Base-by-base conservation (phyloP, 1,284 basidiomycete species). In the Apiotrichum sp. region DNA sequence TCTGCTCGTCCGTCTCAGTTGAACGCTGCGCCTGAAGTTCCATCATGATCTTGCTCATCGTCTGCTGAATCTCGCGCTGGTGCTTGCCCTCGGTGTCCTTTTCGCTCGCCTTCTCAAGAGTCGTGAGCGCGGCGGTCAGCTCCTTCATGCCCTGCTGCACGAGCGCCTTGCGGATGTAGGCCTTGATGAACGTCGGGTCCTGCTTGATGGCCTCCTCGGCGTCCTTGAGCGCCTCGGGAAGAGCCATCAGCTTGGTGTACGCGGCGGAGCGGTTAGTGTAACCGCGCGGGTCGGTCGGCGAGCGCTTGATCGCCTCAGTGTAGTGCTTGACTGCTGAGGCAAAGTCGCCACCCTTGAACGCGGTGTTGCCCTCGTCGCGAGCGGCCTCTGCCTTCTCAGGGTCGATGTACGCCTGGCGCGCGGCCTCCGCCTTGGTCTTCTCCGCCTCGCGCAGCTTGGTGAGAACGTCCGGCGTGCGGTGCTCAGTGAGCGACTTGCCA, bases 221-320 rank as follows among this genome's bases (percentile, higher is more conserved):
- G 70, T 99, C 96, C 78, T 98, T 98, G 69, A 98, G 82, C 1
- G 95, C 96, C 75, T 99, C 96, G 9, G 93, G 89, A 22, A 98
- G 78, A 2, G 96, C 96, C 40, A 84, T 83, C 33, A 99, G 84
- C 79, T 98, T 98, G 74, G 88, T 92, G 79, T 98, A 98, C 22
- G 93, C 93, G 35, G 92, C 88, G 14, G 96, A 91, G 54, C 96
- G 86, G 80, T 99, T 99, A 72, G 93, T 98, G 81, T 96, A 98
- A 13, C 89, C 92, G 62, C 88, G 82, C 9, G 96, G 84, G 71
- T 99, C 95, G 36, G 77, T 73, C 43, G 96, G 96, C 67, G 91
- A 86, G 52, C 96, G 87, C 80, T 98, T 98, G 80, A 98, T 96
- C 59, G 91, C 87, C 78, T 99, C 96, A 11, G 88, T 84, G 79